These are phyloP conservation scores for Ganoderma meredithae DNA, from an alignment of 1,284 basidiomycete genomes.

Conservation along the genomic window DNA sequence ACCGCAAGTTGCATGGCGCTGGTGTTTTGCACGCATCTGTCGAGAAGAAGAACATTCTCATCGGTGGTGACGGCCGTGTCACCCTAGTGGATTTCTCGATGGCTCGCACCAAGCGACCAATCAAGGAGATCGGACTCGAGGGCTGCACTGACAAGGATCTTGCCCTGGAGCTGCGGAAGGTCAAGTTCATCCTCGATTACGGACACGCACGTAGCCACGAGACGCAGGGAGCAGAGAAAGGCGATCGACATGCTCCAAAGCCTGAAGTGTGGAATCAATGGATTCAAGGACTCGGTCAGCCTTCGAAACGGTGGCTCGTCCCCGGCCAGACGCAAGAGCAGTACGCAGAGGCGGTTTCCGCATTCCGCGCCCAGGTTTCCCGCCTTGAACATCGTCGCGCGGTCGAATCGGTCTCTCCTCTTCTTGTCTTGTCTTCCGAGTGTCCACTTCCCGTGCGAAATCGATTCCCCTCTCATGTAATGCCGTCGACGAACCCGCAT, in stretches of 20 bases:
- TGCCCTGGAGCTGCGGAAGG: constrained; percentile 58
- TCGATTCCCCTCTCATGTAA: background rate
- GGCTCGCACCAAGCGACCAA: constrained; percentile 49
- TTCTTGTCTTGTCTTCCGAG: background rate
- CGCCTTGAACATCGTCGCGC: background rate
- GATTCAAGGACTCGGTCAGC: constrained; percentile 40
- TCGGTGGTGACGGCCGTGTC: constrained; percentile 61
- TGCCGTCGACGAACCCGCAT: background rate
- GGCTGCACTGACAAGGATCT: constrained; percentile 51
- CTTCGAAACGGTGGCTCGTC: constrained; percentile 46
- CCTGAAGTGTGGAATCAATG: constrained; percentile 45
- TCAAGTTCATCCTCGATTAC: constrained; percentile 59
- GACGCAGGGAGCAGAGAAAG: background rate
- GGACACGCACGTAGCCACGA: constrained; percentile 6
- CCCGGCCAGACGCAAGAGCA: constrained; percentile 44
- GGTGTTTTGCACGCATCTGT: constrained; percentile 35
- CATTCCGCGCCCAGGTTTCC: background rate
- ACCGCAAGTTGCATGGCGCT: constrained; percentile 28
- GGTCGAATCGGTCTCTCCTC: background rate
- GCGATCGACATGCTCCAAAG: constrained; percentile 32
- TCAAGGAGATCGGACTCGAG: constrained; percentile 46
- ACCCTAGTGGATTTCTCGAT: constrained; percentile 65
- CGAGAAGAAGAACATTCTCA: constrained; percentile 51
- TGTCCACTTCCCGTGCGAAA: constrained; percentile 15
- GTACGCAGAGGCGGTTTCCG: constrained; percentile 33